Evolutionary conservation across 345 rosid species (phyloP).

Genomic region (Aquilaria yunnanensis): DNA sequence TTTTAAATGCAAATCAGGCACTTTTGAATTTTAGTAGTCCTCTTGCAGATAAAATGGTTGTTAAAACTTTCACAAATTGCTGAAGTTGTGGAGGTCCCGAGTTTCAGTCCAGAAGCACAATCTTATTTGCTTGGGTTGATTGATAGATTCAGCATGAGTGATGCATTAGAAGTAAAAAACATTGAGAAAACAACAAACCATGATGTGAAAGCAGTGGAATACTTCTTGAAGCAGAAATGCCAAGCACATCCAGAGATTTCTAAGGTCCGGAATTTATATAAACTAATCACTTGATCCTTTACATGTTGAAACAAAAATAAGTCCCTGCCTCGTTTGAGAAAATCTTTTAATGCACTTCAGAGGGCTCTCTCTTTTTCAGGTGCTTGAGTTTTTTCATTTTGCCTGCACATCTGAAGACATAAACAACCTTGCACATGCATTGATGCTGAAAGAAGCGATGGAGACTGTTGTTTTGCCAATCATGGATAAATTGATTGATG

Average conservation of each 20-base stretch:
- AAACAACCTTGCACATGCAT: slow-evolving; percentile 85
- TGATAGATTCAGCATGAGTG: slow-evolving; percentile 59
- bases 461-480: slow-evolving; percentile 52
- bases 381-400: slow-evolving; percentile 91
- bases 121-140: slow-evolving; percentile 55
- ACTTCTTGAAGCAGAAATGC: slow-evolving; percentile 86
- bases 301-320: background rate
- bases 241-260: slow-evolving; percentile 74
- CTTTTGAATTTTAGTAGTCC: slow-evolving; percentile 1
- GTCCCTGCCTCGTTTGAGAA: background rate
- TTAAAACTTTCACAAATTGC: slow-evolving; percentile 78
- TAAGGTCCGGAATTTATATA: slow-evolving; percentile 33
- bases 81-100: slow-evolving; percentile 75
- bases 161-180: slow-evolving; percentile 70
- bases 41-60: slow-evolving; percentile 76
- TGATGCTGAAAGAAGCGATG: slow-evolving; percentile 83
- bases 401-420: slow-evolving; percentile 98
- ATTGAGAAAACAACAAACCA: slow-evolving; percentile 88
- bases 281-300: background rate
- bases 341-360: background rate
- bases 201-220: slow-evolving; percentile 95
- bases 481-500: slow-evolving; percentile 68
- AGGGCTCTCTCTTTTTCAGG: slow-evolving; percentile 32
- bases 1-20: no score
- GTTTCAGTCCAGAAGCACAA: slow-evolving; percentile 62